These are phyloP conservation scores for Colletotrichum gloeosporioides DNA, from an alignment of 2,329 filamentous ascomycete species.

Conservation along the genomic window DNA sequence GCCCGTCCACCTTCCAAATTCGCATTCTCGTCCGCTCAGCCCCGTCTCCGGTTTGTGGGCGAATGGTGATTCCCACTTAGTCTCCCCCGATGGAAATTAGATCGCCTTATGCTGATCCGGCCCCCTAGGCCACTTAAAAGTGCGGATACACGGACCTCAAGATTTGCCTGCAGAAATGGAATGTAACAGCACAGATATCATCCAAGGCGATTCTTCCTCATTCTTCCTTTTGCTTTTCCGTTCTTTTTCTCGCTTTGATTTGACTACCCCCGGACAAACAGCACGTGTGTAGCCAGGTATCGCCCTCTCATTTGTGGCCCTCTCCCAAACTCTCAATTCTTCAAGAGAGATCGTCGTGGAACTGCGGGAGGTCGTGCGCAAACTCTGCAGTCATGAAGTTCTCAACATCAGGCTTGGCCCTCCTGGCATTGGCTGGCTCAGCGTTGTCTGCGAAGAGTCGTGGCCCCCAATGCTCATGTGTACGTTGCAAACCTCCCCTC, in stretches of 20 bases:
- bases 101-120: background rate
- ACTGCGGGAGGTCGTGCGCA: background rate
- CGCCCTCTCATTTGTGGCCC: background rate
- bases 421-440: background rate
- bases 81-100: background rate
- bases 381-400: conserved; percentile 3
- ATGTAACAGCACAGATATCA: background rate
- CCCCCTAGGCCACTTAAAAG: background rate
- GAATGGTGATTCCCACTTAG: background rate
- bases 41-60: background rate
- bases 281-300: background rate
- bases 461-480: conserved; percentile 1
- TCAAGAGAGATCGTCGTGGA: background rate
- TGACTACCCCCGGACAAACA: background rate
- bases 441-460: background rate
- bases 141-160: background rate
- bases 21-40: background rate
- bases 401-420: background rate
- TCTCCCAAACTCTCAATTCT: background rate
- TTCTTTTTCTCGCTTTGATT: background rate
- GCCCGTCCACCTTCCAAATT: background rate
- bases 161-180: background rate
- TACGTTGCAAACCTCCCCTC: background rate
- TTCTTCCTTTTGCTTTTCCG: background rate
- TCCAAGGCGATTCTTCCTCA: background rate